Conservation (phyloP, 148 eudicot genomes). For the Spergularia bocconei region DNA sequence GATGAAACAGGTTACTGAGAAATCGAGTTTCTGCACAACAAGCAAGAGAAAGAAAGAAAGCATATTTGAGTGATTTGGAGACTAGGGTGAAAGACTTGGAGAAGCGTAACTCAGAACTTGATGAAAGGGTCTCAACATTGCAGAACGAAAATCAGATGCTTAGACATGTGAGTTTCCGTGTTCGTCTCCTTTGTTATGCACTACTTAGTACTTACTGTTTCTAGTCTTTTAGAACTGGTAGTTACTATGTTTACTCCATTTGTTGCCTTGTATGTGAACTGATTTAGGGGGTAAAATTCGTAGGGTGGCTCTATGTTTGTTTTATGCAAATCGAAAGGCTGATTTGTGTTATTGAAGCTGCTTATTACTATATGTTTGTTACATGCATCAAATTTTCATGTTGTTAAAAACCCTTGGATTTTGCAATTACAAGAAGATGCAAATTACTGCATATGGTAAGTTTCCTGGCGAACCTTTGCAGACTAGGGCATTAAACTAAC, state of each 20-base stretch:
- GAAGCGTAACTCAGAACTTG: conserved; percentile 82
- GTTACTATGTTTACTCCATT: not conserved
- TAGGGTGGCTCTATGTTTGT: no score
- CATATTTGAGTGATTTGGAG: conserved; percentile 77
- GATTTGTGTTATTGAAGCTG: no score
- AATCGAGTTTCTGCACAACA: conserved; percentile 98
- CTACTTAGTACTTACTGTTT: not conserved
- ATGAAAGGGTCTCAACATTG: conserved; percentile 81
- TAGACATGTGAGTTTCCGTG: conserved; percentile 57
- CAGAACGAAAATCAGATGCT: conserved; percentile 99
- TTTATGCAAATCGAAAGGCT: no score
- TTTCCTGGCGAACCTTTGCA: not conserved
- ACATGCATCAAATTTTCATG: no score
- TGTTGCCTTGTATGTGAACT: not conserved
- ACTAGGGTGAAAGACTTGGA: conserved; percentile 78
- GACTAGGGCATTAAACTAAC: no score
- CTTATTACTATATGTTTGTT: no score
- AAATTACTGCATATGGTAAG: not conserved
- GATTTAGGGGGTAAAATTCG: not conserved
- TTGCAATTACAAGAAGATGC: no score
- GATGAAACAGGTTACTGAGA: conserved; percentile 68
- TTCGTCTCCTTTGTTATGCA: not conserved
- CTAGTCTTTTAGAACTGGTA: not conserved
- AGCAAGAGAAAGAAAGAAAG: conserved; percentile 99
- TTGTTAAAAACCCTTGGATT: no score